Evolutionary conservation across 2,329 filamentous ascomycete genomes (phyloP), one percentile per base, ranked within the genome.

Genomic region (Xylaria sp.): DNA sequence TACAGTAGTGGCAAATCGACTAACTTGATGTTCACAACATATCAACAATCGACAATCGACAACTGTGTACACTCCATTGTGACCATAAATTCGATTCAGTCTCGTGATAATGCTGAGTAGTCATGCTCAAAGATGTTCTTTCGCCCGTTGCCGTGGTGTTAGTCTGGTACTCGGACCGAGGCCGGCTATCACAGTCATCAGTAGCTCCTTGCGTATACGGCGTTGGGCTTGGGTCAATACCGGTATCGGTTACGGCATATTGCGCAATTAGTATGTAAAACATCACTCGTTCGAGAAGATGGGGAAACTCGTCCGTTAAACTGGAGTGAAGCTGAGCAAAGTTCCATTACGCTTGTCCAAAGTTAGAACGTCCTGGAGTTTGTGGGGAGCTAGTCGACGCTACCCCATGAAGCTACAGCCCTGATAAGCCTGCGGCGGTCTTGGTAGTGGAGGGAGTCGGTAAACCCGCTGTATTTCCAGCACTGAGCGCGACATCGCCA

Each of bases 381-480:
- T 6, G 9, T 6, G 31, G 3, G 9, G 10, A 11, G 4, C 10
- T 38, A 38, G 35, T 17, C 35, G 15, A n/a, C n/a, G 35, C 35
- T 38, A 38, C 53, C 43, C 53, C 53, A 44, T 31, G 41, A n/a
- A 29, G 15, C 31, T 33, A 10, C 19, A 41, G 23, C n/a, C n/a
- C n/a, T n/a, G n/a, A n/a, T n/a, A n/a, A n/a, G n/a, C 15, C 35
- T 9, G 38, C 35, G 10, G 47, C 13, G 33, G 15, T 15, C 11
- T 41, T 11, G 53, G 37, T 37, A 25, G 43, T 60, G 37, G 56
- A n/a, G n/a, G n/a, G n/a, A n/a, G 33, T 35, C 15, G 35, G 41
- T 55, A 64, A 54, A 31, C 60, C 52, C 46, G 51, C 23, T 31
- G 10, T 51, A 59, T 65, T 62, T 21, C 58, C 62, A 35, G 37